A percentile compares a stretch with the other conserved stretches of the same genome.
Evolutionary conservation across 2,329 filamentous ascomycete species (phyloP).

Genomic region (Alternaria viburni): DNA sequence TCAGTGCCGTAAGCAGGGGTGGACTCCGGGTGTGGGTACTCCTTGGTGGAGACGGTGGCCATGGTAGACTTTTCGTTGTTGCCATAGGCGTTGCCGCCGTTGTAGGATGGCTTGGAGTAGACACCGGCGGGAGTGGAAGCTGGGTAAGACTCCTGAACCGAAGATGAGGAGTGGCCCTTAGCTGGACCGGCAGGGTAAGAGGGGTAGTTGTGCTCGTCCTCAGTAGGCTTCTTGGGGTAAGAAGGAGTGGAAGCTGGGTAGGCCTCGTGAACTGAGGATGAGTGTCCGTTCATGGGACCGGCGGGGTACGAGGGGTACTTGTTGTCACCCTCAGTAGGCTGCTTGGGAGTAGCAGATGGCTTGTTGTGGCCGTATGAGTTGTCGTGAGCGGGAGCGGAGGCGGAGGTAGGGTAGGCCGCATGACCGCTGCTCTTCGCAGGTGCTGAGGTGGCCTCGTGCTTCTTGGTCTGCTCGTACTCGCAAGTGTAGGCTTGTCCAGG

Average conservation of each 20-base stretch:
- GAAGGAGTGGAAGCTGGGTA: neutral
- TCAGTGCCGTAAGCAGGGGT: neutral
- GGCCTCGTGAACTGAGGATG: neutral
- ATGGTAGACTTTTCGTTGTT: neutral
- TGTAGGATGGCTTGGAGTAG: constrained; percentile 6
- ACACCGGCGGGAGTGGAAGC: neutral
- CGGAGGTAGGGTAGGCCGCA: constrained; percentile 7
- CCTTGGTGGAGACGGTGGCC: neutral
- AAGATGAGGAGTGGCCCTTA: neutral
- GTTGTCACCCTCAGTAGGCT: constrained; percentile 10
- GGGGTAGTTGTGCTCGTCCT: neutral
- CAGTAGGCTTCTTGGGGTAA: neutral
- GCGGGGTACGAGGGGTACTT: constrained; percentile 8
- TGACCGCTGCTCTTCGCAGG: constrained; percentile 12
- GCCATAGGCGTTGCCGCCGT: constrained; percentile 1
- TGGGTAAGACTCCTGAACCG: neutral
- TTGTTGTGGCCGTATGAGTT: constrained; percentile 13
- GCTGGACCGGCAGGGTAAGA: constrained; percentile 3
- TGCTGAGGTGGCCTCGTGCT: constrained; percentile 16
- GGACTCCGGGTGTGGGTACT: neutral
- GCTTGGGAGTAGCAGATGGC: constrained; percentile 11
- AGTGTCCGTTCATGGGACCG: neutral
- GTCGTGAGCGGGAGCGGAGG: constrained; percentile 12
- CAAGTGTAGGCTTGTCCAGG: constrained; percentile 36
- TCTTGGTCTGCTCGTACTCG: constrained; percentile 30